phyloP scores from a whole-genome alignment of 257 asterid genomes.

The Lantana camara region DNA sequence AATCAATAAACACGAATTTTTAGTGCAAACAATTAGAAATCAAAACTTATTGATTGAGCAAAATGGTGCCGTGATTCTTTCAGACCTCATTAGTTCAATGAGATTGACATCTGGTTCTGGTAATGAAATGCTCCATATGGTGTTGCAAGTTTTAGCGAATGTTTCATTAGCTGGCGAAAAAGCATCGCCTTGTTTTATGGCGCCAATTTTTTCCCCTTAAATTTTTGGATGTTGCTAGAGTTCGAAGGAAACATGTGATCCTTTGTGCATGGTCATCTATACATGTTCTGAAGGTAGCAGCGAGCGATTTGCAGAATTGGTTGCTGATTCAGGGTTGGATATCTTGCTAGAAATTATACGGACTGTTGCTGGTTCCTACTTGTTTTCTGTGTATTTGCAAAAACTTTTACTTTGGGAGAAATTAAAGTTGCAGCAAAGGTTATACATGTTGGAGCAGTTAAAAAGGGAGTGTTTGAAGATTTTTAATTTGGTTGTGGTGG shows the following conservation, averaged over 20 bases:
- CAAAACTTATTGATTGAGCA: constrained; percentile 69
- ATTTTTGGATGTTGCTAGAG: constrained; percentile 60
- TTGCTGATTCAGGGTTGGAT: constrained; percentile 51
- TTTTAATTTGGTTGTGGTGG: too few relatives aligned
- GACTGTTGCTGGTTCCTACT: constrained; percentile 33
- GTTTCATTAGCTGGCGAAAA: constrained; percentile 73
- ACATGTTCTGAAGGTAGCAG: constrained; percentile 54
- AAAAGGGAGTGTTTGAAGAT: too few relatives aligned
- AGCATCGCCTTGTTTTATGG: constrained; percentile 67
- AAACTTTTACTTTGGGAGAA: too few relatives aligned
- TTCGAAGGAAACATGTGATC: constrained; percentile 69
- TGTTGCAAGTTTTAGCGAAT: constrained; percentile 82
- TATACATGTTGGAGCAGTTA: too few relatives aligned
- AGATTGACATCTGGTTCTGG: constrained; percentile 43
- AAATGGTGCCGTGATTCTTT: constrained; percentile 54
- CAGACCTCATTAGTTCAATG: constrained; percentile 38
- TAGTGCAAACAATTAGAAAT: constrained; percentile 45
- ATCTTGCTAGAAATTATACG: constrained; percentile 47
- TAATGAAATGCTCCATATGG: constrained; percentile 41
- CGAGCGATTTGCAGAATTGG: constrained; percentile 40
- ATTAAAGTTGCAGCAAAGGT: too few relatives aligned
- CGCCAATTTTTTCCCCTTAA: constrained; percentile 48
- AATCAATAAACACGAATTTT: too few relatives aligned
- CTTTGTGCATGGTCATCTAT: constrained; percentile 75
- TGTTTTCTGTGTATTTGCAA: too few relatives aligned